Evolutionary conservation across 148 eudicot genomes (phyloP).

Genomic region (Suaeda aralocaspica): DNA sequence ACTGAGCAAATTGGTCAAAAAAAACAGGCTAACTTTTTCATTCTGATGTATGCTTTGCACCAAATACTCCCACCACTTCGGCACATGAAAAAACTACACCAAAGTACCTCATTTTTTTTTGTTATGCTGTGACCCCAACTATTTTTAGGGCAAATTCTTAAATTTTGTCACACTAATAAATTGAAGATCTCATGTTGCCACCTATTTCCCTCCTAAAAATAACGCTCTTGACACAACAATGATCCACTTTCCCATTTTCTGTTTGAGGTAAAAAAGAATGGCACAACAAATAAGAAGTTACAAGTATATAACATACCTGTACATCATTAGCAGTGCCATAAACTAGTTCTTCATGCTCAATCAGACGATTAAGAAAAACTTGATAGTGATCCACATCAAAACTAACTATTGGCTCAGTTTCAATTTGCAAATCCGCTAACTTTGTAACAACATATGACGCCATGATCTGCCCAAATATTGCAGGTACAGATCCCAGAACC

Average conservation of each 20-base stretch:
- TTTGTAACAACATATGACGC: constrained; percentile 87
- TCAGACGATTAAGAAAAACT: constrained; percentile 82
- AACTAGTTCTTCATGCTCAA: constrained; percentile 89
- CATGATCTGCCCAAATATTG: constrained; percentile 96
- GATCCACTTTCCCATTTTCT: neutral
- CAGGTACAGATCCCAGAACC: constrained; percentile 92
- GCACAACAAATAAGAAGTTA: neutral
- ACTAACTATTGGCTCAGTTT: constrained; percentile 83
- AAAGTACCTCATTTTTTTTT: neutral
- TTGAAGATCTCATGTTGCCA: neutral
- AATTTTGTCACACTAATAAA: neutral
- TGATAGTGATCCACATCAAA: constrained; percentile 86
- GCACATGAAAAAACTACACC: neutral
- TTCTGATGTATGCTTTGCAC: no score
- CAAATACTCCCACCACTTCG: neutral
- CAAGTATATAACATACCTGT: constrained; percentile 46
- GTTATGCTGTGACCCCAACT: neutral
- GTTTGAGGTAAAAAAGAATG: neutral
- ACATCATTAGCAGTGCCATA: constrained; percentile 75
- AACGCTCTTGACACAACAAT: neutral
- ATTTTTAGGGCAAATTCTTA: neutral
- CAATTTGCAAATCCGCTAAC: constrained; percentile 74
- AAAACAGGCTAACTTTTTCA: no score
- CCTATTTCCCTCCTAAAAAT: neutral
- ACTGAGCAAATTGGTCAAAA: no score